These are phyloP conservation scores for Salix exigua DNA, from an alignment of 345 rosid genomes.

Conservation along the genomic window DNA sequence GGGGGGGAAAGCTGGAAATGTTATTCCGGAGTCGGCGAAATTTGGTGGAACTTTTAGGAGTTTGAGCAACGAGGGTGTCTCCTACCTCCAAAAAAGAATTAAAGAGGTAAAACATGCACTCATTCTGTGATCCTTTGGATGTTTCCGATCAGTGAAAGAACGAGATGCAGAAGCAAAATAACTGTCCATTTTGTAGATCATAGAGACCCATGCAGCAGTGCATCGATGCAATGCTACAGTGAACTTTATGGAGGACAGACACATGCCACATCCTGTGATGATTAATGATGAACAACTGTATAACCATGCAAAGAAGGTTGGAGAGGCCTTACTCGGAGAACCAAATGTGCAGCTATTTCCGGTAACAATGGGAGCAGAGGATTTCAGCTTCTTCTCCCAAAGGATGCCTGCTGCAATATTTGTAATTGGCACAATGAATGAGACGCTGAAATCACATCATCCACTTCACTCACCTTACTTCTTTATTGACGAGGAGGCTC, in stretches of 20 bases:
- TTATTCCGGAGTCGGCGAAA: conserved; percentile 48
- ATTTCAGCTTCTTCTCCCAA: conserved; percentile 64
- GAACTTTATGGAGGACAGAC: conserved; percentile 47
- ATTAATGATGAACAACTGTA: conserved; percentile 49
- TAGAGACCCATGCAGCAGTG: conserved; percentile 59
- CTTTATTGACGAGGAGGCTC: conserved; percentile 55
- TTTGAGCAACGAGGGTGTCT: conserved; percentile 49
- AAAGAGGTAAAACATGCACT: conserved; percentile 33
- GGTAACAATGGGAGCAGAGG: conserved; percentile 62
- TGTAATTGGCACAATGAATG: conserved; percentile 49
- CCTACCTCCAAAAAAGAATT: conserved; percentile 47
- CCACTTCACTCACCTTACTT: conserved; percentile 60
- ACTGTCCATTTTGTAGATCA: conserved; percentile 29
- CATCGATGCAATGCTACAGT: conserved; percentile 50
- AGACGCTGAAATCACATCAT: conserved; percentile 44
- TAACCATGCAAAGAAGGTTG: conserved; percentile 50
- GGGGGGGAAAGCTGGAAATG: conserved; percentile 59
- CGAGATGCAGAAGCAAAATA: neutral
- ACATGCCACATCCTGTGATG: conserved; percentile 51
- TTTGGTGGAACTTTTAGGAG: conserved; percentile 69
- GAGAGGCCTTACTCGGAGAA: conserved; percentile 49
- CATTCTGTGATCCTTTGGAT: neutral
- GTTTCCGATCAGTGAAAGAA: neutral
- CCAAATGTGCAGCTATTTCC: conserved; percentile 47
- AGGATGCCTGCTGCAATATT: conserved; percentile 53